Evolutionary conservation across 352 stramenopile species (phyloP).

Genomic region (Halophytophthora batemanensis): DNA sequence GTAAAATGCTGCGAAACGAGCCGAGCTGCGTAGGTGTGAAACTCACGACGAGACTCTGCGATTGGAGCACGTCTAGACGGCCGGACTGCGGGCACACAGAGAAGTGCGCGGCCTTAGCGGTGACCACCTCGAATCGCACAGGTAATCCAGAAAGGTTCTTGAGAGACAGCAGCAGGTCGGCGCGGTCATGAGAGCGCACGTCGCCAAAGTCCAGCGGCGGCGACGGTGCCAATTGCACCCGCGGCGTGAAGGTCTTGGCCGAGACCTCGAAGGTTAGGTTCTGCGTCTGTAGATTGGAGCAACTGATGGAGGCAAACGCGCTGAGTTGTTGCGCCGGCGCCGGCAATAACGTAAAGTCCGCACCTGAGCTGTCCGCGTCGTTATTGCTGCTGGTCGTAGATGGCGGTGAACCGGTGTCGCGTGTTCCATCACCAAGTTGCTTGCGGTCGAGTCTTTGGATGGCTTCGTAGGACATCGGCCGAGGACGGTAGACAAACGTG

Average conservation of each 20-base stretch:
- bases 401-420: background rate
- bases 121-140: slow-evolving; percentile 57
- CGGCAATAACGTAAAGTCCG: slow-evolving; percentile 18
- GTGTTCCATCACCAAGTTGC: slow-evolving; percentile 2
- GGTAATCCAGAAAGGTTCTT: slow-evolving; percentile 78
- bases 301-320: slow-evolving; percentile 75
- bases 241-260: slow-evolving; percentile 52
- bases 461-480: slow-evolving; percentile 28
- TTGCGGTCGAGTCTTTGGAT: slow-evolving; percentile 24
- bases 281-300: slow-evolving; percentile 57
- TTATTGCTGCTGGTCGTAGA: slow-evolving; percentile 1
- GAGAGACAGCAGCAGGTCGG: slow-evolving; percentile 82
- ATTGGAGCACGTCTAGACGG: slow-evolving; percentile 81
- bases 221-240: slow-evolving; percentile 38
- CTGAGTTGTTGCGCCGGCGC: slow-evolving; percentile 29
- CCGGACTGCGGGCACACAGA: slow-evolving; percentile 54
- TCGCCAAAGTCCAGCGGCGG: slow-evolving; percentile 80
- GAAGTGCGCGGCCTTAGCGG: slow-evolving; percentile 71
- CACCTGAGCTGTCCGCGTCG: slow-evolving; percentile 6
- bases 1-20: slow-evolving; percentile 47
- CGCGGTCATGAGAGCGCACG: slow-evolving; percentile 67
- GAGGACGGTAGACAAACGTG: slow-evolving; percentile 51
- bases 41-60: slow-evolving; percentile 85
- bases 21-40: slow-evolving; percentile 89
- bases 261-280: slow-evolving; percentile 78